Evolutionary conservation across 306 rosid species (phyloP), one percentile per base, ranked within the genome.

Genomic region (Canavalia gladiata): DNA sequence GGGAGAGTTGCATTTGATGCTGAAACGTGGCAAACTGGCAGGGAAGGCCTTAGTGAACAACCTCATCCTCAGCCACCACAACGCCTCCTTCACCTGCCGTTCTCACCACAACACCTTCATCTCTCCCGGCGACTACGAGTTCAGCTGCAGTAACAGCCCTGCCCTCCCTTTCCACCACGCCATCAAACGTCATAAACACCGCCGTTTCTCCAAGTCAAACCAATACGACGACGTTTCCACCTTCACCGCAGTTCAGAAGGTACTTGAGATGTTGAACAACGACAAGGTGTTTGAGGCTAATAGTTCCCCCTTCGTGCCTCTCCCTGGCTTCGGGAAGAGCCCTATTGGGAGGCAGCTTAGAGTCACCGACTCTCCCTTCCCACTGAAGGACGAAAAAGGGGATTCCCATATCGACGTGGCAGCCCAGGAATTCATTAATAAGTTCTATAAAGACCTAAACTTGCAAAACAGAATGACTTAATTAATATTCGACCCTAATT

Each of bases 141-240:
- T 95, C 92, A 95, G 99, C 87, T 95, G 99, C 89, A 95, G 88
- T 84, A 93, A 95, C 83, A 88, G 88, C 85, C 99, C 99, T 10
- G 86, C 87, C 30, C 4, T 68, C 42, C 91, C 88, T 37, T 82
- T 83, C 51, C 82, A 55, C 43, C 25, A 18, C 25, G 46, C 72
- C 90, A 8, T 42, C 43, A 91, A 86, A 63, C 74, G 56, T 71
- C 69, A 76, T 5, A 82, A 56, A 77, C 68, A 29, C 51, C 58
- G 56, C 13, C 76, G 54, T 66, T 77, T 76, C 50, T 49, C 89
- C 33, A 87, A 83, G 35, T 56, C 87, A 0, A 74, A 70, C 79
- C 78, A 84, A 4, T 80, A 79, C 83, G 90, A 91, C 75, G 91
- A 95, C 79, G 90, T 89, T 54, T 76, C 65, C 60, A 81, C 93